Evolutionary conservation across 2,329 filamentous ascomycete species (phyloP), one percentile per base, ranked within the genome.

Genomic region (Colletotrichum filicis): DNA sequence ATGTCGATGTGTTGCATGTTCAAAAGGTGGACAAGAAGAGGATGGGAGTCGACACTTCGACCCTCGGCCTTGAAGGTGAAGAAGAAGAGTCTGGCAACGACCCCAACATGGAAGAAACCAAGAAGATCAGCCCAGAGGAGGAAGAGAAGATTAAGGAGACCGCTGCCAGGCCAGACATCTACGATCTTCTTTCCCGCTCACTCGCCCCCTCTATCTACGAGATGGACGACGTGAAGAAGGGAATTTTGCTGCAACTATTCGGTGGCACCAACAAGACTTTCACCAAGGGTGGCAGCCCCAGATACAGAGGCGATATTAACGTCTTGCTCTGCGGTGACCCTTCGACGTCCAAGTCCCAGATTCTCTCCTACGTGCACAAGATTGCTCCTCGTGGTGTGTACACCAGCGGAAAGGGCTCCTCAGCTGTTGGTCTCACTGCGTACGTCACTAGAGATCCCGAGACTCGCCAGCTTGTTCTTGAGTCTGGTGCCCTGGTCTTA

Each of bases 161-260:
- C 12, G 94, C 94, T 12, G 88, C 90, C 37, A 91, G 97, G 66
- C 87, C 92, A 1, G 97, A 99, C 81, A 92, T 99, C 66, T 99
- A 99, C 82, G 95, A 99, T 26, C 89, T 99, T 28, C 90, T 99
- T 4, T 90, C 97, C 22, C 91, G 96, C 49, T 98, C 96, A 1
- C 87, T 99, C 32, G 97, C 97, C 2, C 97, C 97, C 16, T 98
- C 95, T 73, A 93, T 99, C 79, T 98, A 97, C 85, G 97, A 99
- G 83, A 94, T 97, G 92, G 97, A 99, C 77, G 97, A 99, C 79
- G 95, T 98, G 60, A 99, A 99, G 88, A 99, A 99, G 85, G 97
- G 97, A 12, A 98, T 99, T 74, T 87, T 99, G 12, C 91, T 99
- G 4, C 97, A 99, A 80, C 90, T 99, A 53, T 99, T 99, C 80